These are phyloP conservation scores for Aspergillus aculeatus DNA, from an alignment of 2,329 filamentous ascomycete genomes.

Conservation along the genomic window DNA sequence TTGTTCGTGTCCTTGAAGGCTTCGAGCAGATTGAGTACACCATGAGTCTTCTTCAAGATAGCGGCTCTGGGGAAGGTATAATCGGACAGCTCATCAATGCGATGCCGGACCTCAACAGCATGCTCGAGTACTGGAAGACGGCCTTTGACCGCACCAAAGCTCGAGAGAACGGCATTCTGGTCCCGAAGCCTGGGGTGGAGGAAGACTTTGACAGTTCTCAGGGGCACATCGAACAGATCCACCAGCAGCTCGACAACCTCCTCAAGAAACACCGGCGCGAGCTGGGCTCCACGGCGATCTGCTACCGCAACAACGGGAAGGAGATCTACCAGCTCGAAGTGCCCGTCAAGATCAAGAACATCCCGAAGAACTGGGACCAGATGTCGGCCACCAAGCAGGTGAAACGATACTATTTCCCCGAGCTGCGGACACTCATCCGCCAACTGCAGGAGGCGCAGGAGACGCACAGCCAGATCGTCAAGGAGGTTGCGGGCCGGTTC, in stretches of 20 bases:
- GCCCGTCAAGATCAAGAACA: constrained; percentile 74
- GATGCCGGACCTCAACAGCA: constrained; percentile 79
- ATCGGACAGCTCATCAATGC: constrained; percentile 77
- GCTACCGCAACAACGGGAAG: constrained; percentile 85
- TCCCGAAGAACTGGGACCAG: constrained; percentile 87
- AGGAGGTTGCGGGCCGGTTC: constrained; percentile 79
- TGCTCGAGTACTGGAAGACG: constrained; percentile 80
- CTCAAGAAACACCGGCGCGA: constrained; percentile 70
- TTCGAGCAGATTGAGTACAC: constrained; percentile 98
- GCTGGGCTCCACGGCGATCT: constrained; percentile 70
- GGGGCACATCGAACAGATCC: constrained; percentile 71
- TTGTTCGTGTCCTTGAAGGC: constrained; percentile 87
- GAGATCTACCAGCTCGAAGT: constrained; percentile 96
- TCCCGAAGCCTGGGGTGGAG: constrained; percentile 84
- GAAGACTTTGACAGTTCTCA: constrained; percentile 87
- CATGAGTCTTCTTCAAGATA: constrained; percentile 72
- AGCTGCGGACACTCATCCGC: constrained; percentile 78
- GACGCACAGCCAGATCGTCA: constrained; percentile 84
- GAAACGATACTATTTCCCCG: constrained; percentile 90
- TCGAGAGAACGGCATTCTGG: constrained; percentile 74
- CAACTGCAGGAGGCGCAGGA: constrained; percentile 92
- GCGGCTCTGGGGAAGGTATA: constrained; percentile 74
- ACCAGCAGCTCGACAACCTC: constrained; percentile 68
- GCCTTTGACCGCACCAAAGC: constrained; percentile 85
- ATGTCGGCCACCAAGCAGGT: constrained; percentile 91